phyloP scores from a whole-genome alignment of 441 rosid genomes.

The Pelargonium myrrhifolium region DNA sequence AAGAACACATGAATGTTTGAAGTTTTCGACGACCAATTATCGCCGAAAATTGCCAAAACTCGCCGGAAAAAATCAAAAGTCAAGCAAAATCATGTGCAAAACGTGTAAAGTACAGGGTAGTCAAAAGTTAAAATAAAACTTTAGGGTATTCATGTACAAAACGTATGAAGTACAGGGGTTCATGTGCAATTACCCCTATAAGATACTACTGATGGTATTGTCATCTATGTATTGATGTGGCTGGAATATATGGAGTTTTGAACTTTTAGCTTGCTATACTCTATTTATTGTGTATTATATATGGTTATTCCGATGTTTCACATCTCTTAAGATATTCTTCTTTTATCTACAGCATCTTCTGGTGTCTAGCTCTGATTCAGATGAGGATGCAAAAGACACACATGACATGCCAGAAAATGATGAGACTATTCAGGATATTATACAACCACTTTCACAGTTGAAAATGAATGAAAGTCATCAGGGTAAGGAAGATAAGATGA shows the following conservation, averaged over 20 bases:
- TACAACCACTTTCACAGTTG: constrained; percentile 52
- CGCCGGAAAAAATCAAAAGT: too few species aligned
- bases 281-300: not conserved
- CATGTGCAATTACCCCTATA: too few species aligned
- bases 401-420: constrained; percentile 20
- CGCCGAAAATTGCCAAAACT: too few species aligned
- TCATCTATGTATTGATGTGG: not conserved
- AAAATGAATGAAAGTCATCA: constrained; percentile 38
- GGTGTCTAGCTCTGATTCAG: constrained; percentile 54
- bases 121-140: too few species aligned
- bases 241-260: not conserved
- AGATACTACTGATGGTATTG: not conserved
- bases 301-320: not conserved
- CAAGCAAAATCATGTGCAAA: too few species aligned
- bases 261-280: not conserved
- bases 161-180: too few species aligned
- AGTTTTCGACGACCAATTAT: too few species aligned
- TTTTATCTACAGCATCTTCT: constrained; percentile 37
- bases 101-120: too few species aligned
- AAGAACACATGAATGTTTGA: too few species aligned
- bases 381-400: constrained; percentile 36
- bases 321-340: constrained; percentile 21
- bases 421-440: constrained; percentile 31
- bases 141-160: too few species aligned
- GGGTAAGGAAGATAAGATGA: constrained; percentile 30